These are phyloP conservation scores for Raddia guianensis DNA, from an alignment of 176 grass and related monocot species.

Conservation along the genomic window DNA sequence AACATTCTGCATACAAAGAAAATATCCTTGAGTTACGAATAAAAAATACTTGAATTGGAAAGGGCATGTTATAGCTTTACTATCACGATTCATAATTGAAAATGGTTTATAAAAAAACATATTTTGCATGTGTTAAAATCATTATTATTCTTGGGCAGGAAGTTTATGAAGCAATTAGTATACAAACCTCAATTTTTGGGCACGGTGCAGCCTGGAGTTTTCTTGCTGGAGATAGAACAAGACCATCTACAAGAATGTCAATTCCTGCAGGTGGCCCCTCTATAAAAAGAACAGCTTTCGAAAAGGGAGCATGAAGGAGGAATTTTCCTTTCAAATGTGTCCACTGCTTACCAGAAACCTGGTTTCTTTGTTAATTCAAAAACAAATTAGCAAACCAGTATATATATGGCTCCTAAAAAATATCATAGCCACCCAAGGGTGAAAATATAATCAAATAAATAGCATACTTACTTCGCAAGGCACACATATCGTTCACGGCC, in stretches of 20 bases:
- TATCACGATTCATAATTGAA: neutral
- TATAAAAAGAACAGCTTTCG: constrained; percentile 77
- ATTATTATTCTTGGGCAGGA: neutral
- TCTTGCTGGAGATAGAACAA: constrained; percentile 60
- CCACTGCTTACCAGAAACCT: constrained; percentile 89
- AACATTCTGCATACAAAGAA: constrained; percentile 67
- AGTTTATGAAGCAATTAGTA: constrained; percentile 30
- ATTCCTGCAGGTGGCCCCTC: constrained; percentile 90
- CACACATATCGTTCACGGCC: constrained; percentile 81
- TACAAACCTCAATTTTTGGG: constrained; percentile 68
- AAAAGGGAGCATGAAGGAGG: constrained; percentile 72
- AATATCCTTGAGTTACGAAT: constrained; percentile 28
- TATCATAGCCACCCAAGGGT: neutral
- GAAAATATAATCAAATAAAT: constrained; percentile 14
- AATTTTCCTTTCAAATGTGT: constrained; percentile 85
- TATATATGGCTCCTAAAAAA: constrained; percentile 5
- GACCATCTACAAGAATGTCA: constrained; percentile 86
- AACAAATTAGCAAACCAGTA: constrained; percentile 10
- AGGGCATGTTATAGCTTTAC: neutral
- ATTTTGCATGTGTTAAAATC: neutral
- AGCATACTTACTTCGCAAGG: constrained; percentile 78
- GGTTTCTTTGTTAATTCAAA: constrained; percentile 52
- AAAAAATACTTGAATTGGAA: constrained; percentile 17
- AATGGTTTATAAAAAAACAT: constrained; percentile 15
- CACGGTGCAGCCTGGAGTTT: constrained; percentile 57